These are phyloP conservation scores for Colletotrichum acutatum DNA, from an alignment of 2,329 filamentous ascomycete species.

Conservation along the genomic window DNA sequence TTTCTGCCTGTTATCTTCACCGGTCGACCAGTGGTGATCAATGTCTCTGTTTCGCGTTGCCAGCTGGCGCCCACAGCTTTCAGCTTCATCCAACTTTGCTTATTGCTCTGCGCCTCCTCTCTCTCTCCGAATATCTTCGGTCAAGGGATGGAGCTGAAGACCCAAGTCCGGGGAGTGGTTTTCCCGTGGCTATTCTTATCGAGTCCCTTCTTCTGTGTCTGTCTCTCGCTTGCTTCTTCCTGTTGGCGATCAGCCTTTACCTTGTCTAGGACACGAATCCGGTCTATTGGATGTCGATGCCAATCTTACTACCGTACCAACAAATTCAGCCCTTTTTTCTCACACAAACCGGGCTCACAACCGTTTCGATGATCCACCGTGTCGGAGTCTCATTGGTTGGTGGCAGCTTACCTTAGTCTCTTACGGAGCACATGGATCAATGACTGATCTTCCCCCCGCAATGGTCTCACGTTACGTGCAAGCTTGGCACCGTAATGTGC, in stretches of 20 bases:
- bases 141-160: not conserved
- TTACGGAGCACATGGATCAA: too few species aligned
- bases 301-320: not conserved
- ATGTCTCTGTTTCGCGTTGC: not conserved
- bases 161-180: not conserved
- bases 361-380: not conserved
- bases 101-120: not conserved
- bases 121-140: not conserved
- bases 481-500: conserved; percentile 20
- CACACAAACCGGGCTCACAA: not conserved
- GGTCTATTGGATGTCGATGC: not conserved
- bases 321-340: not conserved
- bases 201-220: not conserved
- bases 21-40: not conserved
- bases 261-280: not conserved
- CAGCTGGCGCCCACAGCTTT: too few species aligned
- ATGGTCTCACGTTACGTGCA: not conserved
- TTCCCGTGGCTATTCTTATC: not conserved
- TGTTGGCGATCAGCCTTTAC: not conserved
- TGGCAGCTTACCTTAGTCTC: not conserved
- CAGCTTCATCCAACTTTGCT: not conserved
- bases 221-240: not conserved
- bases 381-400: not conserved
- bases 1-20: not conserved
- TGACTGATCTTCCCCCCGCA: not conserved